A percentile compares a stretch with the other conserved stretches of the same genome.
Evolutionary conservation across 2,329 filamentous ascomycete genomes (phyloP).

Genomic region (Coniochaeta sp.): DNA sequence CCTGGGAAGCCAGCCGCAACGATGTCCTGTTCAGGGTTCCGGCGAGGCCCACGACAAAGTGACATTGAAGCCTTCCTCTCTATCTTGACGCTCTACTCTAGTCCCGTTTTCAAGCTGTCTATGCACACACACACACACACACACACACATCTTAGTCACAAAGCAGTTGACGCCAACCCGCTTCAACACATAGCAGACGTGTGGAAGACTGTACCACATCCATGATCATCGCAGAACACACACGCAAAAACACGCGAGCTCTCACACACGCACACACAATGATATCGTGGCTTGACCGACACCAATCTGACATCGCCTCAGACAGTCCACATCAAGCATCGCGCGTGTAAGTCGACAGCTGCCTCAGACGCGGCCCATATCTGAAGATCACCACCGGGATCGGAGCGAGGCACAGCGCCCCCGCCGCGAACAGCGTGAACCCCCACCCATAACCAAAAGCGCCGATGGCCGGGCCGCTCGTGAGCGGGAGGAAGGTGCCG

Average conservation of each 20-base stretch:
- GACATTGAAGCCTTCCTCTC: neutral
- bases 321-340: slow-evolving; percentile 11
- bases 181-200: neutral
- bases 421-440: slow-evolving; percentile 34
- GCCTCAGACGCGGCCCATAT: slow-evolving; percentile 45
- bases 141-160: too few relatives aligned
- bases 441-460: slow-evolving; percentile 44
- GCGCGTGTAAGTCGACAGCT: slow-evolving; percentile 40
- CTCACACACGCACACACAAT: too few relatives aligned
- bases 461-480: slow-evolving; percentile 37
- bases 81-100: neutral
- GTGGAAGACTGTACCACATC: too few relatives aligned
- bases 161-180: neutral
- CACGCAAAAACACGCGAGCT: too few relatives aligned
- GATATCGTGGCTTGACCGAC: too few relatives aligned
- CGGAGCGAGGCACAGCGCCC: slow-evolving; percentile 36
- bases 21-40: neutral
- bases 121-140: too few relatives aligned
- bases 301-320: too few relatives aligned
- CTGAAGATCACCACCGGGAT: slow-evolving; percentile 42
- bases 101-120: neutral
- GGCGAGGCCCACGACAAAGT: neutral
- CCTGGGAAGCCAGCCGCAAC: neutral
- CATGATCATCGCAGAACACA: too few relatives aligned
- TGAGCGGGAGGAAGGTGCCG: slow-evolving; percentile 49